phyloP scores from a whole-genome alignment of 306 rosid genomes.

The barrel medic (Medicago truncatula) region DNA sequence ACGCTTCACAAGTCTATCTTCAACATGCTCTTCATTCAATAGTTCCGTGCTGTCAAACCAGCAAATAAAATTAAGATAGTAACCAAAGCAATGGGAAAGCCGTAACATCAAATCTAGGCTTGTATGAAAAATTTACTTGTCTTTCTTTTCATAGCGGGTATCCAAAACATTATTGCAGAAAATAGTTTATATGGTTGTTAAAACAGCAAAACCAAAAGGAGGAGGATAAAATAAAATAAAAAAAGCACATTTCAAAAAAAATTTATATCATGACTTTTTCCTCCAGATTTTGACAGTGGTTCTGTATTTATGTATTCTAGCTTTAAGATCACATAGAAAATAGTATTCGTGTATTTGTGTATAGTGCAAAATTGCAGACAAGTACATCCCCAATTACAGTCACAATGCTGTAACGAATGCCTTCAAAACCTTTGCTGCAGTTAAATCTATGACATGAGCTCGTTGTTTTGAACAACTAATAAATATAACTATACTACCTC shows the following conservation, averaged over 20 bases:
- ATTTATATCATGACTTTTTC: neutral
- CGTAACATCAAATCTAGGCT: constrained; percentile 24
- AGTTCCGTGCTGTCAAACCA: constrained; percentile 56
- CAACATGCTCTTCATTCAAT: constrained; percentile 64
- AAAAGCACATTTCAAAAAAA: constrained; percentile 23
- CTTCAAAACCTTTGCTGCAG: neutral
- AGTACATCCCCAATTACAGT: neutral
- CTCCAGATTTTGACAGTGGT: neutral
- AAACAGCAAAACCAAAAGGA: neutral
- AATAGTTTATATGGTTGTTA: neutral
- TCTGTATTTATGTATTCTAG: neutral
- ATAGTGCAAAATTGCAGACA: neutral
- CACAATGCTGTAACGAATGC: neutral
- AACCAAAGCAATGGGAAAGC: constrained; percentile 38
- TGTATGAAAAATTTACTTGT: constrained; percentile 17
- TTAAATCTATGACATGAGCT: neutral
- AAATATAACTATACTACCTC: neutral
- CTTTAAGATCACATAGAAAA: neutral
- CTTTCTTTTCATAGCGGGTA: constrained; percentile 21
- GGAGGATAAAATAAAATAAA: neutral
- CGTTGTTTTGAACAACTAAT: neutral
- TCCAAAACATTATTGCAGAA: constrained; percentile 11
- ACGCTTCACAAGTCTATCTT: constrained; percentile 68
- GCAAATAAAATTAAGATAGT: constrained; percentile 17
- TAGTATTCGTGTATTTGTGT: too few species aligned